Base-by-base conservation (phyloP, 2,329 filamentous ascomycete genomes). In the Pseudogymnoascus sp. region DNA sequence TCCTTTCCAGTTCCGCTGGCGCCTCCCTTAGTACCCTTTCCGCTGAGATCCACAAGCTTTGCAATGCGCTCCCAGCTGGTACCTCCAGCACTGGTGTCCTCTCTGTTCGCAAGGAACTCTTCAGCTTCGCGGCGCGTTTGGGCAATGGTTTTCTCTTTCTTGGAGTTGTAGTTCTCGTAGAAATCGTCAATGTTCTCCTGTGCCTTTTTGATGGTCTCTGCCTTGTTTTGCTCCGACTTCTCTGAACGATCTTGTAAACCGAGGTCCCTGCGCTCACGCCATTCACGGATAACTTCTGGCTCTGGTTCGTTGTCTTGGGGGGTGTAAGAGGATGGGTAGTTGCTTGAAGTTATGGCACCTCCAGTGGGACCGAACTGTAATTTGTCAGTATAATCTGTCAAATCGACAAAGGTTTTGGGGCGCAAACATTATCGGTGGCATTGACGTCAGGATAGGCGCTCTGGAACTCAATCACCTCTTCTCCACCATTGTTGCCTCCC, bases 11-110 rank as follows among this genome's bases (percentile, higher is more conserved):
- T 95, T 48, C 92, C 92, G 63, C 85, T 85, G 41, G 89, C 91
- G 70, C 92, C 92, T 61, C 92, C 92, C 74, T 86, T 89, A 62
- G 83, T 77, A 12, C 92, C 91, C 77, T 97, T 99, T 63, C 94
- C 94, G 69, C 90, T 96, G 65, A 99, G 76, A 74, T 99, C 94
- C n/a, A 97, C 92, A 67, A 99, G 75, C 78, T 97, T 99, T 21
- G 92, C 88, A 70, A 99, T 97, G 67, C 94, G 87, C 77, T 99
- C 94, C 94, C 94, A 99, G 80, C 90, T 95, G 4, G 94, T 99
- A 63, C 94, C 94, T 57, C 94, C 94, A 9, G 90, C 90, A 21
- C 91, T 89, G 37, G 92, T 96, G 73, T 97, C 92, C 73, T 99
- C 92, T 62, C 92, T 84, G 73, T 80, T 91, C 59, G 83, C 86